These are phyloP conservation scores for Candida maltosa DNA, from an alignment of 805 yeast species.

Conservation along the genomic window DNA sequence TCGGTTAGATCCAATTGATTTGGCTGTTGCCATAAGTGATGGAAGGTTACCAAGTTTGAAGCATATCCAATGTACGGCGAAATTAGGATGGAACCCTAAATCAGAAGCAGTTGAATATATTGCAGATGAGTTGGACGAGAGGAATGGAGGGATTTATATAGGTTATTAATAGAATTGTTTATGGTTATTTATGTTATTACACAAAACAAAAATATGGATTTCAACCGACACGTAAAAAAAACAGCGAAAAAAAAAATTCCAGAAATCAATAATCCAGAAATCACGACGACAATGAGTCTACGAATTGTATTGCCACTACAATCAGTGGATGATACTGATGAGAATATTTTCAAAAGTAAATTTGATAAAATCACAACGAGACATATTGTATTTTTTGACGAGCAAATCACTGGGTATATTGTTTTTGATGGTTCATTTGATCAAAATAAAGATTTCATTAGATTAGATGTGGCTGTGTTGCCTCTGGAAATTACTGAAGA, in stretches of 20 bases:
- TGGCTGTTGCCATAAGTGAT: conserved; percentile 80
- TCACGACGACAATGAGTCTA: conserved; percentile 1
- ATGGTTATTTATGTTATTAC: too few relatives aligned
- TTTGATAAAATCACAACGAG: conserved; percentile 2
- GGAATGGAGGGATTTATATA: conserved; percentile 72
- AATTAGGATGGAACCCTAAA: conserved; percentile 79
- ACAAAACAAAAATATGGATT: too few relatives aligned
- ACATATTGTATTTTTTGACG: conserved; percentile 24
- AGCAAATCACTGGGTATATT: conserved; percentile 24
- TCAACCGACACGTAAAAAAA: too few relatives aligned
- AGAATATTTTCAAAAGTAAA: conserved; percentile 3
- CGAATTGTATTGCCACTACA: conserved; percentile 6
- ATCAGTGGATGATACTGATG: conserved; percentile 4
- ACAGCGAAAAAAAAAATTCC: too few relatives aligned
- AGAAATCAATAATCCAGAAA: too few relatives aligned
- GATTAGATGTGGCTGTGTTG: conserved; percentile 17
- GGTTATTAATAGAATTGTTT: conserved; percentile 22
- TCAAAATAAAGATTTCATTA: conserved; percentile 7
- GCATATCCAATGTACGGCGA: conserved; percentile 64
- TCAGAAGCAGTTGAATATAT: conserved; percentile 44
- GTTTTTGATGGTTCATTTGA: conserved; percentile 12
- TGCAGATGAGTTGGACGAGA: conserved; percentile 66
- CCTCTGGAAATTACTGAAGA: conserved; percentile 16
- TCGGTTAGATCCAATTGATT: conserved; percentile 83
- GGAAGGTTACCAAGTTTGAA: conserved; percentile 67